Conservation (phyloP, 2,329 filamentous ascomycete genomes). For the Byssothecium circinans region DNA sequence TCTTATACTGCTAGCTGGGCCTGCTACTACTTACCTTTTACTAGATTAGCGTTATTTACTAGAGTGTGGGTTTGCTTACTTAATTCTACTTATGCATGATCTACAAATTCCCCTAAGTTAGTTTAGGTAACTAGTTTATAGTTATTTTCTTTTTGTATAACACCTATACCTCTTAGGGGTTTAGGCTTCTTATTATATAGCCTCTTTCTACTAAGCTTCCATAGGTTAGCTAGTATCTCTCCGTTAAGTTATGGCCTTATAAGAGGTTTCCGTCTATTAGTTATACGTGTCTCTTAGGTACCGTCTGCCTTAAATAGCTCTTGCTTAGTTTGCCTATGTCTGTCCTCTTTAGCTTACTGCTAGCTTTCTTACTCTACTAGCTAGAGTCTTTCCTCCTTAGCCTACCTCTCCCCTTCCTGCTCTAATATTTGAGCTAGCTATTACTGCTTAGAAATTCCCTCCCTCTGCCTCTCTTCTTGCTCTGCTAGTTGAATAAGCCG, state of each 20-base stretch:
- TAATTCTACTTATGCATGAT: not conserved
- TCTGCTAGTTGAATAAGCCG: not conserved
- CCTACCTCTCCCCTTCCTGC: not conserved
- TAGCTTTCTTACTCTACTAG: constrained; percentile 1
- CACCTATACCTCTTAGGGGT: constrained; percentile 8
- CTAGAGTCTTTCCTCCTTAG: constrained; percentile 1
- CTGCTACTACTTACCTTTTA: constrained; percentile 4
- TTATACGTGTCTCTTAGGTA: not conserved
- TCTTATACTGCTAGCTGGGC: constrained; percentile 1
- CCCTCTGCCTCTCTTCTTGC: not conserved
- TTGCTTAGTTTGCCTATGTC: constrained; percentile 5
- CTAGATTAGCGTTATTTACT: not conserved
- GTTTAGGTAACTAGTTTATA: constrained; percentile 3
- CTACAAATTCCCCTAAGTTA: constrained; percentile 1
- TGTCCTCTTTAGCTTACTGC: constrained; percentile 2
- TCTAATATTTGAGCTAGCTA: not conserved
- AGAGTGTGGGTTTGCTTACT: constrained; percentile 1
- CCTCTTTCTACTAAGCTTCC: not conserved
- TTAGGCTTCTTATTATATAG: constrained; percentile 3
- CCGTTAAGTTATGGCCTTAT: not conserved
- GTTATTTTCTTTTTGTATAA: constrained; percentile 2
- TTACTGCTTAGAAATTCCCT: not conserved
- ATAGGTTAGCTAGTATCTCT: not conserved
- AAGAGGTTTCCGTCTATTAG: constrained; percentile 2
- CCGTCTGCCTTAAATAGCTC: constrained; percentile 4